Evolutionary conservation across 306 rosid species (phyloP).

Genomic region (Mimosa bimucronata): DNA sequence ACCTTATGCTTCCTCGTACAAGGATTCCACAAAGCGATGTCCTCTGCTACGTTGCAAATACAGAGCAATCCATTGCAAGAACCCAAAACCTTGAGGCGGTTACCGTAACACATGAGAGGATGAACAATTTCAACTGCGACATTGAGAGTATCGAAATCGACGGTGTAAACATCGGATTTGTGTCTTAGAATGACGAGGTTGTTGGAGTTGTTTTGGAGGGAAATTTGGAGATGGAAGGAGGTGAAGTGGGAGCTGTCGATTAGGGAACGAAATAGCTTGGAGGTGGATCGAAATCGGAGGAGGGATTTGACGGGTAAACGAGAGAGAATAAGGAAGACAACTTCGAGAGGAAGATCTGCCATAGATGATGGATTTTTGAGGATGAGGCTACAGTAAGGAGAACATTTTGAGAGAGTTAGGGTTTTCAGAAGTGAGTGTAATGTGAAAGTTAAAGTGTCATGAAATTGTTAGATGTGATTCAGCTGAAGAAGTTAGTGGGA

Average conservation of each 20-base stretch:
- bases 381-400: too few relatives aligned
- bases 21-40: slow-evolving; percentile 84
- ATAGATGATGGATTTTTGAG: not conserved
- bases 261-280: slow-evolving; percentile 48
- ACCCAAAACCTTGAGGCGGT: slow-evolving; percentile 62
- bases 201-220: slow-evolving; percentile 32
- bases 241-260: slow-evolving; percentile 57
- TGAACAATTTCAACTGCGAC: slow-evolving; percentile 50
- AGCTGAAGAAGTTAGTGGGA: too few relatives aligned
- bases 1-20: slow-evolving; percentile 45
- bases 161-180: slow-evolving; percentile 45
- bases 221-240: slow-evolving; percentile 46
- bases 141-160: slow-evolving; percentile 38
- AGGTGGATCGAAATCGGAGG: slow-evolving; percentile 48
- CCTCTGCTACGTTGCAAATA: slow-evolving; percentile 76
- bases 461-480: too few relatives aligned
- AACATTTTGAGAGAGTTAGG: not conserved
- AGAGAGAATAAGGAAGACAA: slow-evolving; percentile 55
- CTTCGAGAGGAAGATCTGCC: slow-evolving; percentile 65
- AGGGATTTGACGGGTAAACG: slow-evolving; percentile 42
- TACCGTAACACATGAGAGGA: slow-evolving; percentile 86
- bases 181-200: slow-evolving; percentile 46
- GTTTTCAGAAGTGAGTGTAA: not conserved
- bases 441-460: too few relatives aligned
- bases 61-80: slow-evolving; percentile 72